These are phyloP conservation scores for Aspergillus pseudoglaucus DNA, from an alignment of 2,329 filamentous ascomycete species.

Conservation along the genomic window DNA sequence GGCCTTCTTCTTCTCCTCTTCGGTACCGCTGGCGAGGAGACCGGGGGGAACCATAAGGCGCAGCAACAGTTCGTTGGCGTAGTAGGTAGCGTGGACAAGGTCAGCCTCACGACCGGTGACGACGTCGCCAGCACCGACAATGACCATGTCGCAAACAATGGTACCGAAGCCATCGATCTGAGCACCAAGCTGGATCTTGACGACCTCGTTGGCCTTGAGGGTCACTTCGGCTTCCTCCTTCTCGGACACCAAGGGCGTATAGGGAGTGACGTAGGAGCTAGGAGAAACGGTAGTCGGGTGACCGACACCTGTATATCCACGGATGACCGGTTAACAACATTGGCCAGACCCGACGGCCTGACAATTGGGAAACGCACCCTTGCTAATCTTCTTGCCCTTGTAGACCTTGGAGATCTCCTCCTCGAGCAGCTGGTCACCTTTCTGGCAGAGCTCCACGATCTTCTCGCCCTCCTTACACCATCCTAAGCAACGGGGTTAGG, in stretches of 20 bases:
- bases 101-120: conserved; percentile 76
- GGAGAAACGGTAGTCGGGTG: conserved; percentile 95
- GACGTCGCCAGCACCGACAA: conserved; percentile 60
- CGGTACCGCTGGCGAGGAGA: conserved; percentile 70
- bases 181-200: conserved; percentile 98
- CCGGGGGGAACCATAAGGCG: conserved; percentile 89
- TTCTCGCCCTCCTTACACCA: conserved; percentile 78
- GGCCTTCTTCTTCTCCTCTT: conserved; percentile 94
- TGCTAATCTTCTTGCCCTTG: conserved; percentile 93
- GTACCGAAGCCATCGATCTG: conserved; percentile 97
- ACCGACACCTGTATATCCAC: conserved; percentile 60
- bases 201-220: conserved; percentile 75
- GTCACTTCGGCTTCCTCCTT: conserved; percentile 71
- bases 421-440: conserved; percentile 89
- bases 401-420: conserved; percentile 94
- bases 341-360: neutral
- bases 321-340: neutral
- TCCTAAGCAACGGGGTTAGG: conserved; percentile 34
- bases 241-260: conserved; percentile 86
- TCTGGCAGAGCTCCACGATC: conserved; percentile 88
- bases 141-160: conserved; percentile 88
- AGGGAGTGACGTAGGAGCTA: conserved; percentile 88
- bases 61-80: conserved; percentile 90
- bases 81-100: conserved; percentile 83
- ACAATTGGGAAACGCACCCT: conserved; percentile 55